Percentiles rank a stretch among this genome's conserved stretches.
These are phyloP conservation scores for Meyerozyma carpophila DNA, from an alignment of 1,139 yeast genomes.

Conservation along the genomic window DNA sequence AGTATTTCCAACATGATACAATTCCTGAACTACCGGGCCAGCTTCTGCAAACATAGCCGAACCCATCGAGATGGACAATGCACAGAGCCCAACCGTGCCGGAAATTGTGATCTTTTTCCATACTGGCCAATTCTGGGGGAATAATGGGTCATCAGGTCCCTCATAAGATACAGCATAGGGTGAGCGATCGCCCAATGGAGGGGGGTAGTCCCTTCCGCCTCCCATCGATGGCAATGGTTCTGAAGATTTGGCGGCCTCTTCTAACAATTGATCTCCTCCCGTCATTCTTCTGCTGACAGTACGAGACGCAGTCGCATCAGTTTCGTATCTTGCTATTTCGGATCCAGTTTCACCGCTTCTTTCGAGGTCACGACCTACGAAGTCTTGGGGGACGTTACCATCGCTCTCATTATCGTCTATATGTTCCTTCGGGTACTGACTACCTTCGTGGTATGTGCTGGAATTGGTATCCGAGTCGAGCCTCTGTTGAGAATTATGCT, in stretches of 20 bases:
- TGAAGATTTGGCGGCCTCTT: slow-evolving; percentile 7
- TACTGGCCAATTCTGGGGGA: slow-evolving; percentile 58
- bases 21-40: slow-evolving; percentile 30
- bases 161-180: slow-evolving; percentile 53
- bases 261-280: slow-evolving; percentile 19
- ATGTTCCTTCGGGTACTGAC: slow-evolving; percentile 8
- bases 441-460: neutral
- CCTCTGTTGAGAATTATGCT: neutral
- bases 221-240: slow-evolving; percentile 46
- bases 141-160: slow-evolving; percentile 56
- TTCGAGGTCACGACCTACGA: slow-evolving; percentile 12
- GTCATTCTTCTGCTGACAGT: slow-evolving; percentile 17
- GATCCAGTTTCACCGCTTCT: slow-evolving; percentile 12
- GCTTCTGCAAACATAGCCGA: slow-evolving; percentile 62
- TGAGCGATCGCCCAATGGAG: slow-evolving; percentile 43
- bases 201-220: slow-evolving; percentile 49
- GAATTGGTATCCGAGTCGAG: neutral
- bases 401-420: slow-evolving; percentile 7
- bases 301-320: slow-evolving; percentile 15
- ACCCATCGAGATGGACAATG: slow-evolving; percentile 49
- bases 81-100: slow-evolving; percentile 27
- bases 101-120: slow-evolving; percentile 35
- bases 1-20: slow-evolving; percentile 47
- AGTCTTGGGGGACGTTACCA: slow-evolving; percentile 9
- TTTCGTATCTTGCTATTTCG: slow-evolving; percentile 23